Evolutionary conservation across 148 eudicot species (phyloP).

Genomic region (Tetragonia tetragonoides): DNA sequence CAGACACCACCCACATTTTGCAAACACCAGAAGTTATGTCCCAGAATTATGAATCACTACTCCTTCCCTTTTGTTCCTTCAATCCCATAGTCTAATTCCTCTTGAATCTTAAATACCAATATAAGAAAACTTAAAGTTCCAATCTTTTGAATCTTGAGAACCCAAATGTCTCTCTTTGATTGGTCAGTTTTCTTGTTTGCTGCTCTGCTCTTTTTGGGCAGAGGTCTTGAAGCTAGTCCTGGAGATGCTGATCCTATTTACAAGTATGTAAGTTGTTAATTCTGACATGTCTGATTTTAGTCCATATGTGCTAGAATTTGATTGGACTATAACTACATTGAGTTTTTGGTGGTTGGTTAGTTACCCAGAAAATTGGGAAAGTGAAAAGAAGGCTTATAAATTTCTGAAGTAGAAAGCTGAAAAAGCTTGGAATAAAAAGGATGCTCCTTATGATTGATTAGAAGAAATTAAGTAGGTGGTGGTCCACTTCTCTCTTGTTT

Average conservation of each 20-base stretch:
- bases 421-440: not conserved
- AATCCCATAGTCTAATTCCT: too few relatives aligned
- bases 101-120: too few relatives aligned
- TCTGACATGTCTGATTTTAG: not conserved
- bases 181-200: slow-evolving; percentile 27
- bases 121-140: too few relatives aligned
- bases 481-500: slow-evolving; percentile 5
- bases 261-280: slow-evolving; percentile 33
- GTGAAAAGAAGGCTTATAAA: too few relatives aligned
- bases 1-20: too few relatives aligned
- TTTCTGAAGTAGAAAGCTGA: not conserved
- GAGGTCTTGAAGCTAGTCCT: slow-evolving; percentile 30
- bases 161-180: slow-evolving; percentile 32
- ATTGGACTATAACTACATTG: not conserved
- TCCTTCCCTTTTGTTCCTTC: too few relatives aligned
- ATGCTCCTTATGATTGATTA: not conserved
- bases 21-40: too few relatives aligned
- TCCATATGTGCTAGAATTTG: not conserved
- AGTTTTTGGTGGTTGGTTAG: not conserved
- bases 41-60: too few relatives aligned
- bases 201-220: slow-evolving; percentile 25
- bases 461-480: not conserved
- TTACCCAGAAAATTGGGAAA: not conserved
- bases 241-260: slow-evolving; percentile 59
- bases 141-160: not conserved